Evolutionary conservation across 2,329 filamentous ascomycete genomes (phyloP).

Genomic region (Botrytis elliptica): DNA sequence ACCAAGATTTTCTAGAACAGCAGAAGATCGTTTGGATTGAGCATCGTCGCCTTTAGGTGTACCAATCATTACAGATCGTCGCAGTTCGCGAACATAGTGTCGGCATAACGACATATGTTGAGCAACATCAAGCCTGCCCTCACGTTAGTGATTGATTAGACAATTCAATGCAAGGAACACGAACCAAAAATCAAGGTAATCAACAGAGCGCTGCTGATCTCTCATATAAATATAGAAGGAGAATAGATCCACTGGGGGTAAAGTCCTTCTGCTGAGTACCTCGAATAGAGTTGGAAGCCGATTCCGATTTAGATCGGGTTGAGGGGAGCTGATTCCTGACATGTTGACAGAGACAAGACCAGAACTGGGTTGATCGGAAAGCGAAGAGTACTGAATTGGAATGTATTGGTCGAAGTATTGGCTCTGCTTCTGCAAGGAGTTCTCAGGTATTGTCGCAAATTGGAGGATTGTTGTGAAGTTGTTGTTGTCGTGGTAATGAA

Average conservation of each 20-base stretch:
- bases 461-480: conserved; percentile 4
- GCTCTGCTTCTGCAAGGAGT: conserved; percentile 15
- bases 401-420: not conserved
- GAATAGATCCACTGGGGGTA: conserved; percentile 93
- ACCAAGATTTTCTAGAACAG: conserved; percentile 69
- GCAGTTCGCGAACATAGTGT: conserved; percentile 93
- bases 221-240: conserved; percentile 99
- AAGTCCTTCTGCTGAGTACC: conserved; percentile 88
- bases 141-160: conserved; percentile 20
- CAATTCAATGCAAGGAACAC: conserved; percentile 1
- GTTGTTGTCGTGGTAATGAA: conserved; percentile 4
- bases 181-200: conserved; percentile 97
- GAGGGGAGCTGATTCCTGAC: conserved; percentile 48
- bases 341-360: conserved; percentile 25
- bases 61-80: conserved; percentile 86
- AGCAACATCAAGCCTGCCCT: conserved; percentile 88
- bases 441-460: not conserved
- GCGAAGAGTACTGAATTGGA: not conserved
- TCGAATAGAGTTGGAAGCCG: conserved; percentile 93
- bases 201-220: conserved; percentile 95
- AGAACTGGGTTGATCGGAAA: not conserved
- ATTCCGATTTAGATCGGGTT: conserved; percentile 67
- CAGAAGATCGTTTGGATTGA: conserved; percentile 77
- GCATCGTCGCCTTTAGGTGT: conserved; percentile 86
- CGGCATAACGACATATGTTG: conserved; percentile 98